Percentiles rank a stretch among this genome's conserved stretches.
Evolutionary conservation across 2,329 filamentous ascomycete genomes (phyloP).

Genomic region (Venturia pyrina): DNA sequence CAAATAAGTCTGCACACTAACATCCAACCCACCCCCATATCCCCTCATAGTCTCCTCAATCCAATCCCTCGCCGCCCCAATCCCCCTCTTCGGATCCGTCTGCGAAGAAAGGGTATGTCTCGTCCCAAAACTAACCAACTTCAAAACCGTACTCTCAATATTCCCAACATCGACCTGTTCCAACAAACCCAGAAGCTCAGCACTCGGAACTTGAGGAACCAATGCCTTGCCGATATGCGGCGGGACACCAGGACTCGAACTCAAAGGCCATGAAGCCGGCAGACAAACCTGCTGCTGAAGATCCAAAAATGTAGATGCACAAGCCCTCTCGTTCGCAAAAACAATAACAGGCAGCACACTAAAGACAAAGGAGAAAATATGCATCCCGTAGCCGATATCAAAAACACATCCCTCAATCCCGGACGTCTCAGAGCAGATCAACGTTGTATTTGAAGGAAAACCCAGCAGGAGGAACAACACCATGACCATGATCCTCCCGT

Average conservation of each 20-base stretch:
- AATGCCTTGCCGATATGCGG: not conserved
- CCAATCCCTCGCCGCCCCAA: constrained; percentile 49
- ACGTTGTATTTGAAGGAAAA: too few relatives aligned
- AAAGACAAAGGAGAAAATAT: not conserved
- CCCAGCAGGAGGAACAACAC: not conserved
- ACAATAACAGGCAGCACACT: not conserved
- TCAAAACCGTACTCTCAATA: constrained; percentile 42
- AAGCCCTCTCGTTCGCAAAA: not conserved
- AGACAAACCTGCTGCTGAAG: not conserved
- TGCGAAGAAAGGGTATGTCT: constrained; percentile 46
- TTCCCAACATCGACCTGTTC: constrained; percentile 31
- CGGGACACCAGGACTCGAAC: not conserved
- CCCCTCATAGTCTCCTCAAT: constrained; percentile 40
- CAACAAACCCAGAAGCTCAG: constrained; percentile 30
- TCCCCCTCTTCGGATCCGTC: constrained; percentile 41
- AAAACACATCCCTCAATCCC: not conserved
- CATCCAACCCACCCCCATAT: constrained; percentile 41
- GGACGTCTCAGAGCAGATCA: too few relatives aligned
- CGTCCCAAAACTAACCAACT: constrained; percentile 47
- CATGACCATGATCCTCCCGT: not conserved
- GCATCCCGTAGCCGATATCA: not conserved
- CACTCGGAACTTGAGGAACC: constrained; percentile 28
- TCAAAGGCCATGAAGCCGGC: not conserved
- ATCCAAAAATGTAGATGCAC: not conserved
- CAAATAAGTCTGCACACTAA: constrained; percentile 42